Conservation (phyloP, 1,284 basidiomycete genomes). For the Ceratobasidium sp. region DNA sequence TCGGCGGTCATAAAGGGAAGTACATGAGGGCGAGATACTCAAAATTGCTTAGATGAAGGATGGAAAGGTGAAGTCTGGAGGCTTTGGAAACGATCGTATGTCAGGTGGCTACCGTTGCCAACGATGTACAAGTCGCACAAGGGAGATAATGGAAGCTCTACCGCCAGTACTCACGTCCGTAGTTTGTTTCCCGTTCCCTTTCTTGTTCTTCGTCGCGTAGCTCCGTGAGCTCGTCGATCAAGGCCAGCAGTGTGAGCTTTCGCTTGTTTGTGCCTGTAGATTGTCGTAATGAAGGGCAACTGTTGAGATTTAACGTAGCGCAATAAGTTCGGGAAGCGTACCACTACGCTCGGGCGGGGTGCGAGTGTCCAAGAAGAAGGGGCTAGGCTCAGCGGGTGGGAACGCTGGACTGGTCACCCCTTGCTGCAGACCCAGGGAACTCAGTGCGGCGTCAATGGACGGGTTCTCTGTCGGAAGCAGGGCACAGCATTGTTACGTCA, state of each 20-base stretch:
- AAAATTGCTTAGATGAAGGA: background rate
- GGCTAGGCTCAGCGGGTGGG: slow-evolving; percentile 9
- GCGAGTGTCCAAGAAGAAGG: slow-evolving; percentile 11
- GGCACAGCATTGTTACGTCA: background rate
- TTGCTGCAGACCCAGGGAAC: background rate
- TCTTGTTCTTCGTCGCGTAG: slow-evolving; percentile 57
- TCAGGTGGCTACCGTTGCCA: background rate
- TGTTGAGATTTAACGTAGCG: background rate
- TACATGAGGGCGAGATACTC: background rate
- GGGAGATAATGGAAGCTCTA: background rate
- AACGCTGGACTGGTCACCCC: background rate
- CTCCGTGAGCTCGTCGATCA: slow-evolving; percentile 66
- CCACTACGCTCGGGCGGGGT: slow-evolving; percentile 19
- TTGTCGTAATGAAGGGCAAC: background rate
- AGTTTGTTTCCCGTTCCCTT: slow-evolving; percentile 48
- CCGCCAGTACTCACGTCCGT: slow-evolving; percentile 16
- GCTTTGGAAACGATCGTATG: slow-evolving; percentile 9
- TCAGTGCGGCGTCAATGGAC: slow-evolving; percentile 18
- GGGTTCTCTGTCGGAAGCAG: background rate
- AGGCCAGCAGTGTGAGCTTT: slow-evolving; percentile 69
- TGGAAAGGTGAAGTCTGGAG: slow-evolving; percentile 7
- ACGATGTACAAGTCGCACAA: slow-evolving; percentile 6
- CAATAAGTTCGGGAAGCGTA: background rate
- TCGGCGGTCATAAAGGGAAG: background rate
- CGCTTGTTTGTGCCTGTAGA: slow-evolving; percentile 52